A percentile compares a stretch with the other conserved stretches of the same genome.
Evolutionary conservation across 805 yeast genomes (phyloP).

Genomic region (Pichia kluyveri): DNA sequence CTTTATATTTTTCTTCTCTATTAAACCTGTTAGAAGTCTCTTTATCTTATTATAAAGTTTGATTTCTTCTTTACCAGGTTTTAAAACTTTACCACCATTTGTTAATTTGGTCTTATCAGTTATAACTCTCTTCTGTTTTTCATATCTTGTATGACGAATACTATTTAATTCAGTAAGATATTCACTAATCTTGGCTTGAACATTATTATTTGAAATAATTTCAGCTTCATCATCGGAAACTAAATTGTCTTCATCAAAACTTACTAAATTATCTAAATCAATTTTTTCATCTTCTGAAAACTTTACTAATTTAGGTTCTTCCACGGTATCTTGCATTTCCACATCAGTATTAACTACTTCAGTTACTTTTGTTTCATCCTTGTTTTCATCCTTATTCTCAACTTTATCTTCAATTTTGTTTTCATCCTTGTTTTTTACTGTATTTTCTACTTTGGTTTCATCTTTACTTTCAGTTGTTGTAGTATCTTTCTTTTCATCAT

Average conservation of each 20-base stretch:
- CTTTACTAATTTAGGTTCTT: background rate
- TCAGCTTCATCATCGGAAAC: slow-evolving; percentile 20
- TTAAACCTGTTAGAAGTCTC: slow-evolving; percentile 35
- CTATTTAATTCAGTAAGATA: slow-evolving; percentile 40
- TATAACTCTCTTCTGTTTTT: slow-evolving; percentile 5
- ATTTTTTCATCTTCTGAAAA: slow-evolving; percentile 10
- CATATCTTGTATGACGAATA: slow-evolving; percentile 37
- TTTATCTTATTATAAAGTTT: slow-evolving; percentile 33
- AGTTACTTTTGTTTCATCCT: no score
- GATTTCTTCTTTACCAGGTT: slow-evolving; percentile 36
- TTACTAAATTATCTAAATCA: slow-evolving; percentile 21
- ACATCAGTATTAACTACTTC: background rate
- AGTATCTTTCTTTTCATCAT: no score
- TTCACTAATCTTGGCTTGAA: slow-evolving; percentile 32
- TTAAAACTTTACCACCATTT: slow-evolving; percentile 17
- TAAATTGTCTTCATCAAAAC: slow-evolving; percentile 20
- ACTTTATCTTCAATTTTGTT: no score
- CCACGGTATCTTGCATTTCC: background rate
- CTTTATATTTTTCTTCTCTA: slow-evolving; percentile 19
- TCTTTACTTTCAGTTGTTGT: no score
- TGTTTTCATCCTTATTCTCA: no score
- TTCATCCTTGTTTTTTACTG: no score
- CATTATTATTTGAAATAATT: slow-evolving; percentile 14
- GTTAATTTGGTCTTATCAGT: slow-evolving; percentile 9
- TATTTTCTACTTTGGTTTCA: no score